phyloP scores from a whole-genome alignment of 768 basidiomycete genomes.

The Steccherinum ochraceum region DNA sequence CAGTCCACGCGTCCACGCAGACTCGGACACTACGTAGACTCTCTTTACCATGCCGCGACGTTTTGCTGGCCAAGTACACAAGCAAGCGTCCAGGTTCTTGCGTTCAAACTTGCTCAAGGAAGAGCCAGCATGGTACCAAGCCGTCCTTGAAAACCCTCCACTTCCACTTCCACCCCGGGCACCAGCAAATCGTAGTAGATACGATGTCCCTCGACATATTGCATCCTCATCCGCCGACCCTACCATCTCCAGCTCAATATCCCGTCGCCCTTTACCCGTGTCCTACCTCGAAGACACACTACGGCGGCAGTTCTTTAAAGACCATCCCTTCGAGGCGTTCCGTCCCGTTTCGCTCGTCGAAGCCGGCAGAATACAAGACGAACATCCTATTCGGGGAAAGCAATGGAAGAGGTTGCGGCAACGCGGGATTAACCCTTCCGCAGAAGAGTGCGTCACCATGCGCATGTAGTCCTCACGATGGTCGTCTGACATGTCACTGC shows the following conservation, averaged over 20 bases:
- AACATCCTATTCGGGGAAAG: slow-evolving; percentile 49
- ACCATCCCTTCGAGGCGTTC: slow-evolving; percentile 96
- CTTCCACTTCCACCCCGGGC: slow-evolving; percentile 76
- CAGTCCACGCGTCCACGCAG: too few relatives aligned
- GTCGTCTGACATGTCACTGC: slow-evolving; percentile 10
- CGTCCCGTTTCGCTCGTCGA: slow-evolving; percentile 76
- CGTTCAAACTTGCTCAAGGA: slow-evolving; percentile 53
- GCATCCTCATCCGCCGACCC: slow-evolving; percentile 6
- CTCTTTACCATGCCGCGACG: slow-evolving; percentile 77
- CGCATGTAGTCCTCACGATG: too few relatives aligned
- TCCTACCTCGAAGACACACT: slow-evolving; percentile 81
- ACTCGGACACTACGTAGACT: too few relatives aligned
- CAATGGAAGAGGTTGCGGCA: slow-evolving; percentile 80
- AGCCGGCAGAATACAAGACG: slow-evolving; percentile 45
- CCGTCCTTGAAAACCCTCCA: slow-evolving; percentile 85
- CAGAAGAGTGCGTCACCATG: slow-evolving; percentile 75
- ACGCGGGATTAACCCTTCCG: slow-evolving; percentile 71
- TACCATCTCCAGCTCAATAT: slow-evolving; percentile 9
- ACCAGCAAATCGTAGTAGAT: slow-evolving; percentile 49
- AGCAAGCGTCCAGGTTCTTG: slow-evolving; percentile 77
- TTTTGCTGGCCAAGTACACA: slow-evolving; percentile 84
- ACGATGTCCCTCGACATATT: slow-evolving; percentile 33
- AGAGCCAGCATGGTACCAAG: slow-evolving; percentile 78
- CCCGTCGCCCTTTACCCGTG: slow-evolving; percentile 61
- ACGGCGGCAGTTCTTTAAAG: slow-evolving; percentile 86